phyloP scores from a whole-genome alignment of 805 yeast genomes.

The Candida piceae region DNA sequence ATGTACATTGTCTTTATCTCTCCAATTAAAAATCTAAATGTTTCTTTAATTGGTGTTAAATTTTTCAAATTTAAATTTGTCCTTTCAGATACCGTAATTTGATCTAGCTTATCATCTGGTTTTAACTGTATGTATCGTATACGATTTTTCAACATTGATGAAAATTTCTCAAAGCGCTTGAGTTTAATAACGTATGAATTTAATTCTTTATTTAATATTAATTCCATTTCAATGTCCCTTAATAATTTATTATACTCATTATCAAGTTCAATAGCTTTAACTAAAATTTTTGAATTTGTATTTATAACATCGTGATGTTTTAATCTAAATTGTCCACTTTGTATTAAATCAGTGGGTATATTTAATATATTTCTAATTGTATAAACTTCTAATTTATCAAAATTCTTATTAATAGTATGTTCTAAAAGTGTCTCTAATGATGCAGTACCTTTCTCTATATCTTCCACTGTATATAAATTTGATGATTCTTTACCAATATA shows the following conservation, averaged over 20 bases:
- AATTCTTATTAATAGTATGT: constrained; percentile 69
- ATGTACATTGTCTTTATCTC: constrained; percentile 20
- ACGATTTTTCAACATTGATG: constrained; percentile 14
- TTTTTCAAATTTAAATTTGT: constrained; percentile 11
- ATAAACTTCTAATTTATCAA: constrained; percentile 83
- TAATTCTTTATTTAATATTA: constrained; percentile 38
- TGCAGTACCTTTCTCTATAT: constrained; percentile 74
- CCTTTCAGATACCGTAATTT: no score
- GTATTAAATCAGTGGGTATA: constrained; percentile 60
- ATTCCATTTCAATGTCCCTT: constrained; percentile 37
- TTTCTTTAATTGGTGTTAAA: constrained; percentile 25
- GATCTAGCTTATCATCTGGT: neutral
- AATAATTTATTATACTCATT: constrained; percentile 27
- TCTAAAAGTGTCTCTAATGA: constrained; percentile 73
- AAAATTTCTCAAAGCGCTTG: constrained; percentile 30
- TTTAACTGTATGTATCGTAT: constrained; percentile 11
- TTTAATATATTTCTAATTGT: constrained; percentile 69
- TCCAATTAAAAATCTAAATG: constrained; percentile 20
- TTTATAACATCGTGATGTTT: constrained; percentile 61
- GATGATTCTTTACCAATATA: neutral
- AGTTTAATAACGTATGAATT: constrained; percentile 36
- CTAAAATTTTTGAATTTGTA: constrained; percentile 12
- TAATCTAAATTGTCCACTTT: constrained; percentile 61
- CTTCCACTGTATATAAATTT: constrained; percentile 29
- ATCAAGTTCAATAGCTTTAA: constrained; percentile 13